phyloP scores from a whole-genome alignment of 225 moss, liverwort and hornwort species.

The Polytrichum commune region DNA sequence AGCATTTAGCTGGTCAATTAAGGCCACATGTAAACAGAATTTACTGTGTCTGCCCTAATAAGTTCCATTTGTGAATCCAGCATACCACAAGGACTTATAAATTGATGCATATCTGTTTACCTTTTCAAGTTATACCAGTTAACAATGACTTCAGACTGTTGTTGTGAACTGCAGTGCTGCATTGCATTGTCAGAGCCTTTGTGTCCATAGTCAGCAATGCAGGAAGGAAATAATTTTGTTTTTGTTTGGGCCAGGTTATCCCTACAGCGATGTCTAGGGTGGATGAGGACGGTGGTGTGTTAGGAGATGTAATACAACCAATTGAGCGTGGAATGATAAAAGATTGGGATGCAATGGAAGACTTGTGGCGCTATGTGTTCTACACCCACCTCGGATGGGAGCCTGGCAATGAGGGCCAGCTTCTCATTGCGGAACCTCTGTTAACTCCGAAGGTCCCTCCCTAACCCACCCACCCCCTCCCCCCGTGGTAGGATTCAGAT shows the following conservation, averaged over 20 bases:
- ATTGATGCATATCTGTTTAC: too few relatives aligned
- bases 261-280: constrained; percentile 51
- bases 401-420: constrained; percentile 90
- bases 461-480: background rate
- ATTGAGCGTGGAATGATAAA: constrained; percentile 90
- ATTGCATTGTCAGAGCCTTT: too few relatives aligned
- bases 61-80: too few relatives aligned
- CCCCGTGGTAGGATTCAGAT: background rate
- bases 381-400: constrained; percentile 95
- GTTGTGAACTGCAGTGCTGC: too few relatives aligned
- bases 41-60: too few relatives aligned
- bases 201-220: too few relatives aligned
- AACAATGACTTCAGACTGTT: too few relatives aligned
- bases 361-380: constrained; percentile 95
- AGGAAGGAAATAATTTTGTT: too few relatives aligned
- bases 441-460: constrained; percentile 78
- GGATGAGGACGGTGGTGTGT: constrained; percentile 44
- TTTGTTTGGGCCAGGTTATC: constrained; percentile 34
- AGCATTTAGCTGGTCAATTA: too few relatives aligned
- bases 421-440: constrained; percentile 91
- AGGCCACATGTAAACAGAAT: too few relatives aligned
- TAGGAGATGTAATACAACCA: constrained; percentile 51
- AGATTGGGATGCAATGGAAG: constrained; percentile 98
- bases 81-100: too few relatives aligned
- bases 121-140: too few relatives aligned